phyloP scores from a whole-genome alignment of 1,139 yeast genomes.

The Casaregolazyma suthepensis region DNA sequence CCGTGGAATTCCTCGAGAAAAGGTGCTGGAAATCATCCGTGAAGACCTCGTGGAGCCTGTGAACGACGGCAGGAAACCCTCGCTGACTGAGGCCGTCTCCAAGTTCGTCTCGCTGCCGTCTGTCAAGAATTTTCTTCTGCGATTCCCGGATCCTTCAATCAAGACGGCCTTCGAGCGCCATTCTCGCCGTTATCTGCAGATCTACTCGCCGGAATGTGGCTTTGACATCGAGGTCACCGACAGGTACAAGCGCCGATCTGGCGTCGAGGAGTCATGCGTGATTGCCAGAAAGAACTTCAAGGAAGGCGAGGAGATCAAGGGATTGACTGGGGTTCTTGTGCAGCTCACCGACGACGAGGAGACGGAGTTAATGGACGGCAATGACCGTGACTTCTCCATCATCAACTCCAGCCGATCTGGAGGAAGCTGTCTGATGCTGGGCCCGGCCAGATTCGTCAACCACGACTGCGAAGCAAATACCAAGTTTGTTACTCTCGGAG shows the following conservation, averaged over 20 bases:
- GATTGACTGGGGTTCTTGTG: conserved; percentile 37
- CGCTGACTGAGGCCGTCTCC: conserved; percentile 22
- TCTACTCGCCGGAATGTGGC: conserved; percentile 36
- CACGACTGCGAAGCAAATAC: conserved; percentile 43
- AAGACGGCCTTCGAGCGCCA: conserved; percentile 36
- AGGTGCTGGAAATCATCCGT: conserved; percentile 20
- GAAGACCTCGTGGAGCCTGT: conserved; percentile 18
- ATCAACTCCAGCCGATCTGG: conserved; percentile 35
- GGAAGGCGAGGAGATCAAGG: conserved; percentile 34
- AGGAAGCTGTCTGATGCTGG: conserved; percentile 39
- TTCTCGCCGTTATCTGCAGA: conserved; percentile 33
- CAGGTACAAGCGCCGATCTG: conserved; percentile 32
- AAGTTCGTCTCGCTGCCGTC: conserved; percentile 29
- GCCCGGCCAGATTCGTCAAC: conserved; percentile 45
- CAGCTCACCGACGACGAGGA: conserved; percentile 34
- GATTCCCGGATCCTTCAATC: conserved; percentile 24
- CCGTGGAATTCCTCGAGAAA: conserved; percentile 23
- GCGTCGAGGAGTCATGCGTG: conserved; percentile 37
- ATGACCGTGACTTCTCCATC: conserved; percentile 38
- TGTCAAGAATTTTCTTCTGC: conserved; percentile 28
- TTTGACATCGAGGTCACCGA: conserved; percentile 42
- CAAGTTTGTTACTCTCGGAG: conserved; percentile 31
- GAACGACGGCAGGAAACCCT: conserved; percentile 12
- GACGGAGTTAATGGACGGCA: conserved; percentile 25
- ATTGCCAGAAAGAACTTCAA: conserved; percentile 32